These are phyloP conservation scores for Triangularia verruculosa DNA, from an alignment of 2,329 filamentous ascomycete species.

Conservation along the genomic window DNA sequence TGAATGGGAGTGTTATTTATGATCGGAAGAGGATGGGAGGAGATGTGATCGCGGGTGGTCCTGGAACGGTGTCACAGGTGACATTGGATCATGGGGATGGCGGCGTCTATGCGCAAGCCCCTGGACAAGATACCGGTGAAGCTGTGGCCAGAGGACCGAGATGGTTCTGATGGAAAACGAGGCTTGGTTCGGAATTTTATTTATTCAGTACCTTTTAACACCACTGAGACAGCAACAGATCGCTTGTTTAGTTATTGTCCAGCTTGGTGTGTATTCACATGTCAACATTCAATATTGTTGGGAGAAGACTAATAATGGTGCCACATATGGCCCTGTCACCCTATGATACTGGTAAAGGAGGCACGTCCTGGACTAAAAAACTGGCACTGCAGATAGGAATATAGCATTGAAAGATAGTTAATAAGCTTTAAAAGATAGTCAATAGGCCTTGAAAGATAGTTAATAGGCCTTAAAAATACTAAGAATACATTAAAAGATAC, in stretches of 20 bases:
- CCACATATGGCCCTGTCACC: background rate
- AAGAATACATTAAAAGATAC: too few species aligned
- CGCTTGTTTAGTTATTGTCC: background rate
- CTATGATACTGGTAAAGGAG: background rate
- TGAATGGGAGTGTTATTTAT: slow-evolving; percentile 50
- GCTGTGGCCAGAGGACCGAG: background rate
- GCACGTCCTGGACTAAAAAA: too few species aligned
- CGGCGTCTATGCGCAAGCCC: background rate
- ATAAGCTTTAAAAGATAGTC: too few species aligned
- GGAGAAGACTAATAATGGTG: background rate
- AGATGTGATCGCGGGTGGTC: background rate
- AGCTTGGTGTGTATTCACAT: background rate
- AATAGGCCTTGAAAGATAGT: too few species aligned
- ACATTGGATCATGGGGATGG: background rate
- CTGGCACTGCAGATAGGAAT: too few species aligned
- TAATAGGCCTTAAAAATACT: too few species aligned
- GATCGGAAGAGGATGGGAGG: slow-evolving; percentile 45
- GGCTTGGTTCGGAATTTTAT: background rate
- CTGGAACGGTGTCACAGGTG: background rate
- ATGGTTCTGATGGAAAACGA: background rate
- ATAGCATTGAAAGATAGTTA: too few species aligned
- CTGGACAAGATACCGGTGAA: background rate
- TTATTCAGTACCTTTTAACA: too few species aligned
- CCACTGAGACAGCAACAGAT: background rate
- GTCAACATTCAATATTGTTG: background rate